Percentiles rank a stretch among this genome's conserved stretches.
Conservation (phyloP, 2,329 filamentous ascomycete genomes). For the Simplicillium aogashimaense region DNA sequence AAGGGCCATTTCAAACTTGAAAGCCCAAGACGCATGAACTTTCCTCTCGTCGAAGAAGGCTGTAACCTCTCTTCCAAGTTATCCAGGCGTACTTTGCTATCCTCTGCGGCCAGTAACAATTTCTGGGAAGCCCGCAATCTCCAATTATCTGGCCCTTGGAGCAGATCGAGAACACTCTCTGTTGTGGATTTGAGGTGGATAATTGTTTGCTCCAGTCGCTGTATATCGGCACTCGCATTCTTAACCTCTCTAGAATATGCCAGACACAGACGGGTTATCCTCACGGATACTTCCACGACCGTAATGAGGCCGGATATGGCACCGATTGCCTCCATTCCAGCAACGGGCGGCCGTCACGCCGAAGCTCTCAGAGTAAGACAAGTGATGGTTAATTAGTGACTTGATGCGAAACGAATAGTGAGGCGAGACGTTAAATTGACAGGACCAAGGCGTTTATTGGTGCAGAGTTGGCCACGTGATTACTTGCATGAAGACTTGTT, state of each 20-base stretch:
- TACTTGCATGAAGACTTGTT: too few species aligned
- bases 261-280: slow-evolving; percentile 20
- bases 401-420: too few species aligned
- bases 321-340: slow-evolving; percentile 18
- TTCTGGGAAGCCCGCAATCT: slow-evolving; percentile 15
- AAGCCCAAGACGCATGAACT: slow-evolving; percentile 19
- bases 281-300: slow-evolving; percentile 25
- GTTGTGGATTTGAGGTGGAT: slow-evolving; percentile 14
- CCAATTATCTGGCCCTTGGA: slow-evolving; percentile 14
- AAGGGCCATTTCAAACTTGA: slow-evolving; percentile 29
- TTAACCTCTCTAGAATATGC: slow-evolving; percentile 23
- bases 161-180: slow-evolving; percentile 14
- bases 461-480: too few species aligned
- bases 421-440: too few species aligned
- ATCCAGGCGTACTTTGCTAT: slow-evolving; percentile 11
- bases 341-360: too few species aligned
- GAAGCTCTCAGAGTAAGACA: too few species aligned
- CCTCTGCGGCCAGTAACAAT: slow-evolving; percentile 11
- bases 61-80: slow-evolving; percentile 13
- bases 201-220: slow-evolving; percentile 18
- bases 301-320: slow-evolving; percentile 24
- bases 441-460: too few species aligned
- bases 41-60: slow-evolving; percentile 11
- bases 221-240: slow-evolving; percentile 18
- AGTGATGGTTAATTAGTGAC: too few species aligned